These are phyloP conservation scores for Erythrobasidium yunnanense DNA, from an alignment of 768 basidiomycete genomes.

Conservation along the genomic window DNA sequence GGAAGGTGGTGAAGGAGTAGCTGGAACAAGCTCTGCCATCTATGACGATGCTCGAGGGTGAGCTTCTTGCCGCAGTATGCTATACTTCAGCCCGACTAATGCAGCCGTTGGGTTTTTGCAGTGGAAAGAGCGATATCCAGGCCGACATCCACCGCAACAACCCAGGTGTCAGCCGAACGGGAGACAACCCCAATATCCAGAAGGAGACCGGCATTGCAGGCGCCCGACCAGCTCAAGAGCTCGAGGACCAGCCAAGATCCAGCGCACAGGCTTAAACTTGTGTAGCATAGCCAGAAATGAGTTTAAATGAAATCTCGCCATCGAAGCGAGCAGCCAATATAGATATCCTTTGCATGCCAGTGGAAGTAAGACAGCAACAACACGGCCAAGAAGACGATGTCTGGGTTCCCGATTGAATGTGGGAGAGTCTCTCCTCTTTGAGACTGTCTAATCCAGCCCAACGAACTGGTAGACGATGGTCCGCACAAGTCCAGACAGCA, in stretches of 20 bases:
- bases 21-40: neutral
- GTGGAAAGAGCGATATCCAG: slow-evolving; percentile 2
- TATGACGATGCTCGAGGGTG: slow-evolving; percentile 20
- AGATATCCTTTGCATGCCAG: no score
- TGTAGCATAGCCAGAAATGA: no score
- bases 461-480: slow-evolving; percentile 20
- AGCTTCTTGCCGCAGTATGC: neutral
- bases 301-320: no score
- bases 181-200: neutral
- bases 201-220: slow-evolving; percentile 13
- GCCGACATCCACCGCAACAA: slow-evolving; percentile 11
- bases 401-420: neutral
- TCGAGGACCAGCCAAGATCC: neutral
- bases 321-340: no score
- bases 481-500: slow-evolving; percentile 23
- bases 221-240: slow-evolving; percentile 8
- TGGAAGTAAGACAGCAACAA: no score
- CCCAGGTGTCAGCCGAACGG: slow-evolving; percentile 1
- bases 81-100: neutral
- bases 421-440: neutral
- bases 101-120: neutral
- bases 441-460: neutral
- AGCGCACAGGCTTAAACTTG: no score
- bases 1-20: slow-evolving; percentile 7
- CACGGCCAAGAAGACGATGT: no score